These are phyloP conservation scores for Fraxinus platypoda DNA, from an alignment of 305 asterid species.

Conservation along the genomic window DNA sequence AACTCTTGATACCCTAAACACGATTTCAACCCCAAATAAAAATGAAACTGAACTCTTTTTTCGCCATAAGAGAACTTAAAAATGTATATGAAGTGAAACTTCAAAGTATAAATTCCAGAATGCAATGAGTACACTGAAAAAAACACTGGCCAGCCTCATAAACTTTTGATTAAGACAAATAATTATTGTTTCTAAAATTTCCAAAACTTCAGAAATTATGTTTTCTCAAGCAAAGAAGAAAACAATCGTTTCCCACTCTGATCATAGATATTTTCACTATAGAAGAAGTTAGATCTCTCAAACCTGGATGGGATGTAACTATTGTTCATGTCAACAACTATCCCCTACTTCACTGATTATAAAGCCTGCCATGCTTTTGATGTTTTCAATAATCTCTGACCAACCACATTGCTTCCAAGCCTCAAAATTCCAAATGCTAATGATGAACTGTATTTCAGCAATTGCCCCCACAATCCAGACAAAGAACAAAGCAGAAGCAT, in stretches of 20 bases:
- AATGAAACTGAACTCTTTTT: neutral
- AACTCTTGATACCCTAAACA: neutral
- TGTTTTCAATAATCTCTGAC: neutral
- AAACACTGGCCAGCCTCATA: neutral
- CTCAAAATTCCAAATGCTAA: neutral
- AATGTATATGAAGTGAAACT: neutral
- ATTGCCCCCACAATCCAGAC: neutral
- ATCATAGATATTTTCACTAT: neutral
- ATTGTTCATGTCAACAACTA: neutral
- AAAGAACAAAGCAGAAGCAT: neutral
- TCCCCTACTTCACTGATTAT: neutral
- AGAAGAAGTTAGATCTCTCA: neutral
- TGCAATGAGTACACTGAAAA: neutral
- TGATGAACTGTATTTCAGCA: neutral
- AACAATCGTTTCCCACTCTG: neutral
- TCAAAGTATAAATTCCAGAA: neutral
- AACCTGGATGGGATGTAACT: neutral
- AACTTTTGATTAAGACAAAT: neutral
- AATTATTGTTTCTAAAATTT: neutral
- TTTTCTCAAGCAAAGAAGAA: neutral
- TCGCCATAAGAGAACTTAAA: neutral
- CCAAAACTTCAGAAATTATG: neutral
- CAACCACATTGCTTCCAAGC: neutral
- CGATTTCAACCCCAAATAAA: neutral
- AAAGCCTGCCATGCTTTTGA: neutral